phyloP scores from a whole-genome alignment of 2,329 filamentous ascomycete species.

The Graphilbum sp. region DNA sequence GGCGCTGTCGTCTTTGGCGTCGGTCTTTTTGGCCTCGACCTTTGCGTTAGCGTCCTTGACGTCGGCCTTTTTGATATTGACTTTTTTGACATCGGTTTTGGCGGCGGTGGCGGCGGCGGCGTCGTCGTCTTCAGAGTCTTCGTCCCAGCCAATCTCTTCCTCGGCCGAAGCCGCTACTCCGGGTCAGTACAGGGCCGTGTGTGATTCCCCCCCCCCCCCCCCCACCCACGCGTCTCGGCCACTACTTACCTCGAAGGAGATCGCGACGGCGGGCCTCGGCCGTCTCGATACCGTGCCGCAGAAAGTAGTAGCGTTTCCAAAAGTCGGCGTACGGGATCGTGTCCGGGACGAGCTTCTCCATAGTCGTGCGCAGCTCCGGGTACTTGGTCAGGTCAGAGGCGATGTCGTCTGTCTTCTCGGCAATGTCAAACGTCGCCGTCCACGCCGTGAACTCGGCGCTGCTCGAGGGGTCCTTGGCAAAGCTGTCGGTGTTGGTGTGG shows the following conservation, averaged over 20 bases:
- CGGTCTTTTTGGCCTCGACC: slow-evolving; percentile 7
- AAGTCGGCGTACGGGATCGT: slow-evolving; percentile 78
- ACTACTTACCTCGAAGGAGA: slow-evolving; percentile 60
- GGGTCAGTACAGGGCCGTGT: slow-evolving; percentile 17
- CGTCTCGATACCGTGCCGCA: slow-evolving; percentile 81
- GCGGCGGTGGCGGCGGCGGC: slow-evolving; percentile 4
- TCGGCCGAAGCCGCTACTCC: slow-evolving; percentile 46
- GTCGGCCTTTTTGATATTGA: background rate
- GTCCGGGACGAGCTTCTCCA: slow-evolving; percentile 94
- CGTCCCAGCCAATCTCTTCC: slow-evolving; percentile 56
- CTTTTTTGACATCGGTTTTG: slow-evolving; percentile 2
- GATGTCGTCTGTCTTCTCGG: slow-evolving; percentile 72
- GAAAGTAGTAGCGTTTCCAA: slow-evolving; percentile 91
- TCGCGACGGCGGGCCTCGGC: slow-evolving; percentile 81
- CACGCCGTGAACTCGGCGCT: slow-evolving; percentile 61
- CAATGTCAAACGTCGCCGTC: slow-evolving; percentile 59
- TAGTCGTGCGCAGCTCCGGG: slow-evolving; percentile 66
- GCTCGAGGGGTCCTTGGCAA: slow-evolving; percentile 58
- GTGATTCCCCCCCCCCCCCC: no score
- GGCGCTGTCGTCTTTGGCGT: background rate
- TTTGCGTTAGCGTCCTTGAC: no score
- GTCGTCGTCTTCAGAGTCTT: slow-evolving; percentile 27
- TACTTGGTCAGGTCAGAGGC: slow-evolving; percentile 71
- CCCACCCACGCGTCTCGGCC: no score
- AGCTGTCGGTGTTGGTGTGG: slow-evolving; percentile 68